Evolutionary conservation across 2,329 filamentous ascomycete species (phyloP), one percentile per base, ranked within the genome.

Genomic region (Aspergillus sp.): DNA sequence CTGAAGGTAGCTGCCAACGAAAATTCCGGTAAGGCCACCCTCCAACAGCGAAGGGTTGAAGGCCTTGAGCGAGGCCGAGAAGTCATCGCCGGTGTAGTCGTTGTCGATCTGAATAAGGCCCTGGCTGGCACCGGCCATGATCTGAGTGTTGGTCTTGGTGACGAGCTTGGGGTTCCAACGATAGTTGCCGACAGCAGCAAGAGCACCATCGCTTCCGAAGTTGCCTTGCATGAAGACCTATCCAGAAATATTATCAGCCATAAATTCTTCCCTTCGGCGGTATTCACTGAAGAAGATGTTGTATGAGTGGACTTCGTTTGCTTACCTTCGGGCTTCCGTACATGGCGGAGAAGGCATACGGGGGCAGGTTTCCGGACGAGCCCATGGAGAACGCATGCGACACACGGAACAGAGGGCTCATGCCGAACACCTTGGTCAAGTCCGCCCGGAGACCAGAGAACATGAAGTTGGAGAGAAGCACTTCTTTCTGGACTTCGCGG

Each of bases 361-460:
- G 94, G 71, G 92, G 92, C 73, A 95, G 81, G 54, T 73, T 74
- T 62, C 88, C 86, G 76, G 96, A 90, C 41, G 83, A 83, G 64
- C 94, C 93, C 84, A 96, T 90, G 51, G 93, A 88, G 73, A 99
- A 94, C 65, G 94, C 90, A 78, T 99, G 94, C 60, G 93, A 96
- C 64, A 96, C 89, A 77, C 97, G 93, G 82, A 99, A 99, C 62
- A 97, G 79, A 53, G 94, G 94, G 52, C 86, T 84, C 73, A 95
- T 84, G 82, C 91, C 94, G 78, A 97, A 95, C 70, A 90, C 86
- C 82, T 96, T 97, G 71, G 91, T 96, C 71, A 97, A 80, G 75
- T 99, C 94, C 73, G 93, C 95, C 71, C 93, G 89, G 73, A 99
- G 83, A 67, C 94, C 94, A 42, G 90, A 89, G 80, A 99, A 97